Evolutionary conservation across 352 stramenopile species (phyloP).

Genomic region (Lagenidium sp.): DNA sequence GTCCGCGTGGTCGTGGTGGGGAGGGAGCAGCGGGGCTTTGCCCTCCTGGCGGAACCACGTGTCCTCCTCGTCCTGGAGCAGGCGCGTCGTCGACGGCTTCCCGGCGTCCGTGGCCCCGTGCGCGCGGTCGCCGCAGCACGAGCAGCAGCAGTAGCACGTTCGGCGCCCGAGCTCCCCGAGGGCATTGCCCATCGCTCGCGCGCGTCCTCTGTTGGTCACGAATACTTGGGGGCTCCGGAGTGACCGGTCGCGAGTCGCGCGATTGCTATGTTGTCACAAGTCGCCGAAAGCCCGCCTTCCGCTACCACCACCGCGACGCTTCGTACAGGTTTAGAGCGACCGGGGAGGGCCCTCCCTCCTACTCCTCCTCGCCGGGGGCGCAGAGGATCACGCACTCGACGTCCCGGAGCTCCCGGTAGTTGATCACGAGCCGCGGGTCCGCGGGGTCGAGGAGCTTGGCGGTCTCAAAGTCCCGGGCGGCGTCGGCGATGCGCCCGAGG

Average conservation of each 20-base stretch:
- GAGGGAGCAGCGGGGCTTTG: constrained; percentile 46
- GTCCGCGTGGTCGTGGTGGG: constrained; percentile 24
- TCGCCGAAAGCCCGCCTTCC: too few species aligned
- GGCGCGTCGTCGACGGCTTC: too few species aligned
- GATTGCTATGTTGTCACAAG: too few species aligned
- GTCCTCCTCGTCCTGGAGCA: constrained; percentile 16
- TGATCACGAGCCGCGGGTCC: constrained; percentile 64
- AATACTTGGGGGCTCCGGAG: too few species aligned
- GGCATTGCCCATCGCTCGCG: too few species aligned
- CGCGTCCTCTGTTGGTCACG: too few species aligned
- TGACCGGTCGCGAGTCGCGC: too few species aligned
- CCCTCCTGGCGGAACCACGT: constrained; percentile 59
- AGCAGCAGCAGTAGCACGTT: neutral
- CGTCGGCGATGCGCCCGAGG: constrained; percentile 39
- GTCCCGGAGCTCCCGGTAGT: constrained; percentile 68
- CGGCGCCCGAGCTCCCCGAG: too few species aligned
- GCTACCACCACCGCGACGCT: too few species aligned
- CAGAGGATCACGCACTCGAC: constrained; percentile 70
- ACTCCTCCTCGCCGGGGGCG: constrained; percentile 47
- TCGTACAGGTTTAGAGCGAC: too few species aligned
- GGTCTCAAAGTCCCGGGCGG: constrained; percentile 61
- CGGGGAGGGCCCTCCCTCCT: too few species aligned
- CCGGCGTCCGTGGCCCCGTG: neutral
- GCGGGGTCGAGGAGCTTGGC: constrained; percentile 51
- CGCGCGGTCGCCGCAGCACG: neutral